A percentile compares a stretch with the other conserved stretches of the same genome.
phyloP scores from a whole-genome alignment of 495 filamentous ascomycete genomes.

The Aspergillus affinis region DNA sequence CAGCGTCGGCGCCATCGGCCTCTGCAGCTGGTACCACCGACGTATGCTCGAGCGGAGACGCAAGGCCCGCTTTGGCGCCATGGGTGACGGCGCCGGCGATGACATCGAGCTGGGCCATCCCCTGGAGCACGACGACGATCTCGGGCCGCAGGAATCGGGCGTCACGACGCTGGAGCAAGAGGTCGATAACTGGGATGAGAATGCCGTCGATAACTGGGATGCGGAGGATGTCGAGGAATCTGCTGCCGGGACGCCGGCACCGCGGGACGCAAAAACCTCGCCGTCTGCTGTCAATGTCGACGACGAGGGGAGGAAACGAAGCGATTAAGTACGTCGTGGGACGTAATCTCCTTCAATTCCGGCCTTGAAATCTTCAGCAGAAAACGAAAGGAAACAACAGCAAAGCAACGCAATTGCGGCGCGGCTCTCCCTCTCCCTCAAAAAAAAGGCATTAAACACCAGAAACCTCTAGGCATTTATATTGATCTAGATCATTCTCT shows the following conservation, averaged over 20 bases:
- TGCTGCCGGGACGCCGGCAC: constrained; percentile 6
- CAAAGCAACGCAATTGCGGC: background rate
- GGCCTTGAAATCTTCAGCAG: background rate
- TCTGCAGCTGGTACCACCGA: constrained; percentile 89
- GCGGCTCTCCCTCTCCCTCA: background rate
- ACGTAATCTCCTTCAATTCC: background rate
- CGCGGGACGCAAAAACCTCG: constrained; percentile 10
- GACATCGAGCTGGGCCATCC: constrained; percentile 57
- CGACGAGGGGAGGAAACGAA: constrained; percentile 22
- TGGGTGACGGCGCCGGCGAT: constrained; percentile 54
- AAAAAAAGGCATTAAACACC: background rate
- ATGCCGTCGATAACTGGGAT: constrained; percentile 73
- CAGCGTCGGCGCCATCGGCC: constrained; percentile 63
- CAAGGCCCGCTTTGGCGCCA: constrained; percentile 65
- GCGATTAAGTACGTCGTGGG: constrained; percentile 12
- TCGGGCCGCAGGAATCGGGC: constrained; percentile 58
- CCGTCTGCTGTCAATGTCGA: constrained; percentile 6
- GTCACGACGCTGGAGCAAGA: constrained; percentile 63
- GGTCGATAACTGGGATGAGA: constrained; percentile 83
- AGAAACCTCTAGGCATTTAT: background rate
- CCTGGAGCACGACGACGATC: constrained; percentile 49
- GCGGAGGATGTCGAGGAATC: constrained; percentile 47
- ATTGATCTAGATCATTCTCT: background rate
- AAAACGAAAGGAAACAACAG: background rate
- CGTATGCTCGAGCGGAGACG: constrained; percentile 92